Percentiles rank a stretch among this genome's conserved stretches.
These are phyloP conservation scores for Isatis lusitanica DNA, from an alignment of 441 rosid species.

Conservation along the genomic window DNA sequence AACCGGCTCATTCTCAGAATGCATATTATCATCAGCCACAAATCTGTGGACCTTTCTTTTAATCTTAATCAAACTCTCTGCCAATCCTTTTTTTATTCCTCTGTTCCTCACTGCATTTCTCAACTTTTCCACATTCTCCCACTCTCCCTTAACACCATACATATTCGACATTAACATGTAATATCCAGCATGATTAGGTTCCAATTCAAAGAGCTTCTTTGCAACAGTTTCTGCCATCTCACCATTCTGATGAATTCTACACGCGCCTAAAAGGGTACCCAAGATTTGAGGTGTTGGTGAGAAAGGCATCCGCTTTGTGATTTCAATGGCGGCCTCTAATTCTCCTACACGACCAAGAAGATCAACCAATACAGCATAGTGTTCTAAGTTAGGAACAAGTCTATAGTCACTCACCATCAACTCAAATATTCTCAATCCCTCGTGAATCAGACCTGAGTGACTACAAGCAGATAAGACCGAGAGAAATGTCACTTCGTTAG, in stretches of 20 bases:
- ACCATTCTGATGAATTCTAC: slow-evolving; percentile 56
- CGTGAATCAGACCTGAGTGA: slow-evolving; percentile 52
- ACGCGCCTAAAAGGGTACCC: slow-evolving; percentile 58
- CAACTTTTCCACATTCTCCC: slow-evolving; percentile 46
- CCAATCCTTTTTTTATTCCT: slow-evolving; percentile 44
- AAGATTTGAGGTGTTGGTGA: slow-evolving; percentile 47
- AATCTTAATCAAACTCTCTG: slow-evolving; percentile 47
- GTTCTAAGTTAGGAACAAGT: slow-evolving; percentile 46
- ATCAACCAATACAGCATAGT: slow-evolving; percentile 58
- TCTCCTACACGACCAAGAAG: slow-evolving; percentile 59
- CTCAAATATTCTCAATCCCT: slow-evolving; percentile 45
- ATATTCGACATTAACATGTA: slow-evolving; percentile 50
- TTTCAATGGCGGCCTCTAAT: slow-evolving; percentile 43
- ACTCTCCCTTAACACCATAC: slow-evolving; percentile 51
- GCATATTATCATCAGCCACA: slow-evolving; percentile 47
- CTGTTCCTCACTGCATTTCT: slow-evolving; percentile 46
- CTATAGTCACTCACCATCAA: slow-evolving; percentile 44
- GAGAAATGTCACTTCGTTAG: slow-evolving; percentile 53
- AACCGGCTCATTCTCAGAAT: slow-evolving; percentile 38
- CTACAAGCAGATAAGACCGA: slow-evolving; percentile 59
- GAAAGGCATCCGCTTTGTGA: slow-evolving; percentile 43
- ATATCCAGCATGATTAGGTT: slow-evolving; percentile 56
- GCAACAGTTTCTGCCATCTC: slow-evolving; percentile 54
- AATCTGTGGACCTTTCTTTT: slow-evolving; percentile 40
- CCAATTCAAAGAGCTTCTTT: slow-evolving; percentile 45